Conservation (phyloP, 2,329 filamentous ascomycete species). For the Mycosphaerella sp. region DNA sequence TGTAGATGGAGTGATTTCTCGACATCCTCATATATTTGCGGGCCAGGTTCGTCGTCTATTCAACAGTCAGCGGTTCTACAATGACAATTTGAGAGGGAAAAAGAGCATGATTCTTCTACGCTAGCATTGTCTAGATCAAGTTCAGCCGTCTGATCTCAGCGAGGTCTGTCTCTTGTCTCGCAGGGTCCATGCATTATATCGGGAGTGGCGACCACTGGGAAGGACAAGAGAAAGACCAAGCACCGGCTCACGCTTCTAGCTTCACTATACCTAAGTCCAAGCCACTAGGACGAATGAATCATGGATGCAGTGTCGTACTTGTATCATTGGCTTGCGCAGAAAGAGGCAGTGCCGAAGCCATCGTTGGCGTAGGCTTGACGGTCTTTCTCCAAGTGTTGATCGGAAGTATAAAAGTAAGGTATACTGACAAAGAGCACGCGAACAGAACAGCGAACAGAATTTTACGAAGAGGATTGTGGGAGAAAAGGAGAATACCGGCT, state of each 20-base stretch:
- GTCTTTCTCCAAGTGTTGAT: background rate
- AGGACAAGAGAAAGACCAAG: constrained; percentile 20
- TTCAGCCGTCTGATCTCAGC: constrained; percentile 52
- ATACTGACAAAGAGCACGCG: no score
- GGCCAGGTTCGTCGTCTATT: constrained; percentile 8
- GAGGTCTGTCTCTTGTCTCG: constrained; percentile 12
- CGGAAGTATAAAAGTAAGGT: background rate
- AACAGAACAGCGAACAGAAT: no score
- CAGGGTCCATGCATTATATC: background rate
- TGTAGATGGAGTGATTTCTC: constrained; percentile 8
- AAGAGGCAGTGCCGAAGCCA: background rate
- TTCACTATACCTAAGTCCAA: constrained; percentile 26
- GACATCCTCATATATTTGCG: background rate
- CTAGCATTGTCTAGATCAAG: constrained; percentile 51
- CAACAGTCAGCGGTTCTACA: constrained; percentile 29
- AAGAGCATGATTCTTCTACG: constrained; percentile 47
- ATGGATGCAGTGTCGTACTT: constrained; percentile 13
- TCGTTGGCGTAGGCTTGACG: background rate
- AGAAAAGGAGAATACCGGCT: no score
- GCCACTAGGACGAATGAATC: constrained; percentile 5
- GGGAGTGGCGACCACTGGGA: background rate
- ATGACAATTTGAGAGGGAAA: constrained; percentile 12
- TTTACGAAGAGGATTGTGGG: no score
- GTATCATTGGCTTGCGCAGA: background rate
- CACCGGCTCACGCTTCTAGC: constrained; percentile 34